These are phyloP conservation scores for Penicillium sp. DNA, from an alignment of 2,329 filamentous ascomycete species.

Conservation along the genomic window DNA sequence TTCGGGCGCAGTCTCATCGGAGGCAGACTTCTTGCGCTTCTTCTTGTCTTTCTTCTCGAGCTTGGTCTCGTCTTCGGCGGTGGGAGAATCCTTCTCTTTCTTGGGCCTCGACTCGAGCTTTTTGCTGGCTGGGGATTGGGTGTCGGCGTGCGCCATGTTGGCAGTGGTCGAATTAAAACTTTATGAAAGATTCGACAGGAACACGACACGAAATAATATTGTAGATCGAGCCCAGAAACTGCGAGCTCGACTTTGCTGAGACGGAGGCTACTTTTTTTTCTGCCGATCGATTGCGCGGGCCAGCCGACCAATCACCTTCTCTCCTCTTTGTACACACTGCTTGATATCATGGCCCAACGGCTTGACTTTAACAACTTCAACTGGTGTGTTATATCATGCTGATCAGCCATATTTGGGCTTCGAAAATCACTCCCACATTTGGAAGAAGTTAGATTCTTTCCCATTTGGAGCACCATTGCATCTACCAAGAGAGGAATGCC, in stretches of 20 bases:
- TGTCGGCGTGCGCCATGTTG: slow-evolving; percentile 8
- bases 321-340: not conserved
- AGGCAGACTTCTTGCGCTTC: slow-evolving; percentile 23
- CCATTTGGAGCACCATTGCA: too few species aligned
- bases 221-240: not conserved
- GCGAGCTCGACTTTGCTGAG: slow-evolving; percentile 1
- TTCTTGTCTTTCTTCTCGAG: slow-evolving; percentile 26
- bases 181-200: not conserved
- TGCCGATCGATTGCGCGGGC: slow-evolving; percentile 7
- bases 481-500: too few species aligned
- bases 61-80: slow-evolving; percentile 8
- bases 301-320: slow-evolving; percentile 6
- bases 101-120: slow-evolving; percentile 62
- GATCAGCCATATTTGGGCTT: too few species aligned
- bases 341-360: not conserved
- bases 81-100: slow-evolving; percentile 42
- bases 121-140: slow-evolving; percentile 55
- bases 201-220: not conserved
- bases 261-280: slow-evolving; percentile 12
- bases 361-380: not conserved
- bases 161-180: not conserved
- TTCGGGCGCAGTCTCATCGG: slow-evolving; percentile 14
- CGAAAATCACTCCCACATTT: too few species aligned
- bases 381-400: too few species aligned
- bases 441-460: too few species aligned